A percentile compares a stretch with the other conserved stretches of the same genome.
Evolutionary conservation across 805 yeast species (phyloP).

Genomic region (Pichia californica): DNA sequence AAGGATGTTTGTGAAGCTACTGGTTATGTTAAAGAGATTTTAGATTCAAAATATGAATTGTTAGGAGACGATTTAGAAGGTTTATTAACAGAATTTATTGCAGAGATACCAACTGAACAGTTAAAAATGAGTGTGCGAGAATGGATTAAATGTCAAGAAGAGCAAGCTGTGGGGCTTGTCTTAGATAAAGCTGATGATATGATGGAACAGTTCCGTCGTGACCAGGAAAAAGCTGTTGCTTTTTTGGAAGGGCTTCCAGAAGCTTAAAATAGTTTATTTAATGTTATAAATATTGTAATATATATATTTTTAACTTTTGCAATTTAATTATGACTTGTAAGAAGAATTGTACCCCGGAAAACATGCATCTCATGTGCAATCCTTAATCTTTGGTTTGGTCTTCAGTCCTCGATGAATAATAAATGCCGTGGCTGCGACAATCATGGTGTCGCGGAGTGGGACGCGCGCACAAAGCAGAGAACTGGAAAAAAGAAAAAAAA

Average conservation of each 20-base stretch:
- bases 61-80: slow-evolving; percentile 62
- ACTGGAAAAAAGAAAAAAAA: no score
- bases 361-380: no score
- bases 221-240: slow-evolving; percentile 45
- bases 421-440: slow-evolving; percentile 7
- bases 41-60: slow-evolving; percentile 31
- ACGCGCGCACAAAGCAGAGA: no score
- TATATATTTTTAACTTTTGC: no score
- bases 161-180: slow-evolving; percentile 44
- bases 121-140: slow-evolving; percentile 61
- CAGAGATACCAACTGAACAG: slow-evolving; percentile 65
- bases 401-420: no score
- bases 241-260: slow-evolving; percentile 33
- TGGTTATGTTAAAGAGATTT: slow-evolving; percentile 20
- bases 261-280: slow-evolving; percentile 6
- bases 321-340: no score
- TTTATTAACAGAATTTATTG: slow-evolving; percentile 52
- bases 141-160: slow-evolving; percentile 58
- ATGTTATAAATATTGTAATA: not conserved
- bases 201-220: slow-evolving; percentile 40
- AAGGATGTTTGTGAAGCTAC: slow-evolving; percentile 30
- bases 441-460: not conserved
- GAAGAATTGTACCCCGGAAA: no score
- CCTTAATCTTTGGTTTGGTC: no score
- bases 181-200: slow-evolving; percentile 40